Base-by-base conservation (phyloP, 2,329 filamentous ascomycete species). In the Ceratocystis lukuohia region DNA sequence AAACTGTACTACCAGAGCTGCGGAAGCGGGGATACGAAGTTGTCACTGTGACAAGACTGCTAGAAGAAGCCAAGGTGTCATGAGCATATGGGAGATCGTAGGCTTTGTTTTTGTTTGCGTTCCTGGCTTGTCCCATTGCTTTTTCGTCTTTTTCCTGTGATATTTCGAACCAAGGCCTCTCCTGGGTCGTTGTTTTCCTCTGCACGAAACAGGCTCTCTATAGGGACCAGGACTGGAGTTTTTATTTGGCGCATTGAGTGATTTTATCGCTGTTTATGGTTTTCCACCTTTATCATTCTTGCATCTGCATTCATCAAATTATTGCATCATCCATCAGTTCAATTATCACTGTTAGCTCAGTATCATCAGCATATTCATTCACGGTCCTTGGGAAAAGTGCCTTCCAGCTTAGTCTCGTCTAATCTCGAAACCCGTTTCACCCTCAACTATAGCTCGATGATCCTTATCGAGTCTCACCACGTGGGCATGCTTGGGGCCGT, bases 391-490 rank as follows among this genome's bases (percentile, higher is more conserved):
- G 50, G 53, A 25, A 45, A 41, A 41, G 37, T 12, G 37, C 37
- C 48, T 6, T 15, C 46, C n/a, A 65, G 22, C 22, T 57, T n/a
- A 53, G 41, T 63, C 77, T 50, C 74, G 76, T 33, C 80, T 77
- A 44, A 89, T 78, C 17, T 79, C 76, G 71, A 95, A 96, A 3
- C 77, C 77, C n/a, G 72, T 76, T 73, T 96, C 91, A 5, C 81
- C 87, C 1, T 88, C 80, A 56, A 88, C 80, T 0, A 83, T 72
- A 0, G 85, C 81, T 5, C 90, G 81, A 0, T 87, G 82, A 68
- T 85, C 82, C 69, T 85, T 84, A 69, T 92, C 87, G 6, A 96
- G 77, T 71, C 87, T 86, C 46, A 85, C 84, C 0, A 97, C 93
- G 28, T 82, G 82, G 1, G 92, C 86, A 66, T 84, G 80, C 0